Base-by-base conservation (phyloP, 2,329 filamentous ascomycete genomes). In the Colletotrichum liriopes region DNA sequence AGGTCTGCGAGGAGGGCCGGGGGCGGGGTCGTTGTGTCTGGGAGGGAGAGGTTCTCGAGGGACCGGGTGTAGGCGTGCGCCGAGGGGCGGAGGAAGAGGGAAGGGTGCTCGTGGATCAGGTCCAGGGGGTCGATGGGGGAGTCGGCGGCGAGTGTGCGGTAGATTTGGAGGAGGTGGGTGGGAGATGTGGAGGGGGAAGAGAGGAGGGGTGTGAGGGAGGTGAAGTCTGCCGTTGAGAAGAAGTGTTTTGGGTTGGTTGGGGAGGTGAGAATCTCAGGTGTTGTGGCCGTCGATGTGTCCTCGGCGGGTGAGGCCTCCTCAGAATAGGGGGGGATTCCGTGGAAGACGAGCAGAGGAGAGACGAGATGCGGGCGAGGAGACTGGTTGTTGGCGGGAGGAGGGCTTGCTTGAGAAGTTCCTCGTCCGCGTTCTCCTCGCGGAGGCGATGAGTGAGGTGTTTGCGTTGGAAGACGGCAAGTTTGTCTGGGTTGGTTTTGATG, bases 401-500 rank as follows among this genome's bases (percentile, higher is more conserved):
- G 18, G 63, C 56, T 23, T 68, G 51, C 12, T 61, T 59, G 45
- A 77, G 60, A 23, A 67, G 47, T 8, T 59, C 54, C 2, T 72
- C 65, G 32, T 75, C 60, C 16, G 67, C 58, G 18, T 67, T 58
- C 32, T 75, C 60, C 23, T 69, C 68, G 51, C 75, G 74, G 51
- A 84, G 76, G 35, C 84, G 78, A 7, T 80, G 76, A 39, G 79
- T 80, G 23, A 80, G 76, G 78, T 96, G 94, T 58, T 89, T 88
- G 76, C 89, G 90, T 78, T 98, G 94, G 60, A 98, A 88, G 80
- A 92, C 94, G 76, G 90, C 88, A 20, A 98, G 87, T 79, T 98
- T 99, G 60, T 91, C 90, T 62, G 92, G 89, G 26, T 93, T 91
- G 23, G 98, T 94, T 18, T 93, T 92, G 8, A 95, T 94, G 80